These are phyloP conservation scores for Fibroporia radiculosa DNA, from an alignment of 768 basidiomycete genomes.

Conservation along the genomic window DNA sequence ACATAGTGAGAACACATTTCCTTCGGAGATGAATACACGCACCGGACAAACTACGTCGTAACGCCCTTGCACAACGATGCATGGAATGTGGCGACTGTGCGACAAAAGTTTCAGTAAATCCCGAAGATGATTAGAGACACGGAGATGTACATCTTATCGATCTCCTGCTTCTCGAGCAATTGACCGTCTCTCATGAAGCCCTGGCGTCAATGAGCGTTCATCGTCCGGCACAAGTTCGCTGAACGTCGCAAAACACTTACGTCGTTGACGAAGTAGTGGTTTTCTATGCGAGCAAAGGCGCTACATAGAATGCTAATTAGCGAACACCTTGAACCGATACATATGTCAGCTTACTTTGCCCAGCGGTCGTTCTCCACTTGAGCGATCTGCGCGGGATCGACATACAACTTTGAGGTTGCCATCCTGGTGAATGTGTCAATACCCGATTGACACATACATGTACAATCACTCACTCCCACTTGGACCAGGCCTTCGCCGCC, in stretches of 20 bases:
- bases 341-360: constrained; percentile 48
- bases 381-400: constrained; percentile 61
- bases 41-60: constrained; percentile 89
- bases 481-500: constrained; percentile 83
- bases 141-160: constrained; percentile 73
- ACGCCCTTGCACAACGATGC: constrained; percentile 74
- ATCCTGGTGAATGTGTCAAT: constrained; percentile 44
- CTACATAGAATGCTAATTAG: constrained; percentile 28
- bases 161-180: constrained; percentile 72
- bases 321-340: background rate
- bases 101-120: background rate
- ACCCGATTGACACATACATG: background rate
- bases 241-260: constrained; percentile 33
- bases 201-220: constrained; percentile 26
- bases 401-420: constrained; percentile 67
- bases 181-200: constrained; percentile 88
- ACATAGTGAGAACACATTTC: too few relatives aligned
- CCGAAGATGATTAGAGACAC: background rate
- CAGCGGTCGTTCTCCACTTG: constrained; percentile 67
- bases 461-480: constrained; percentile 72
- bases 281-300: constrained; percentile 83
- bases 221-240: background rate
- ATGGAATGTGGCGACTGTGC: constrained; percentile 78
- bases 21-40: constrained; percentile 4
- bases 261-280: constrained; percentile 84